phyloP scores from a whole-genome alignment of 2,329 filamentous ascomycete species.

The Aspergillus sp. region DNA sequence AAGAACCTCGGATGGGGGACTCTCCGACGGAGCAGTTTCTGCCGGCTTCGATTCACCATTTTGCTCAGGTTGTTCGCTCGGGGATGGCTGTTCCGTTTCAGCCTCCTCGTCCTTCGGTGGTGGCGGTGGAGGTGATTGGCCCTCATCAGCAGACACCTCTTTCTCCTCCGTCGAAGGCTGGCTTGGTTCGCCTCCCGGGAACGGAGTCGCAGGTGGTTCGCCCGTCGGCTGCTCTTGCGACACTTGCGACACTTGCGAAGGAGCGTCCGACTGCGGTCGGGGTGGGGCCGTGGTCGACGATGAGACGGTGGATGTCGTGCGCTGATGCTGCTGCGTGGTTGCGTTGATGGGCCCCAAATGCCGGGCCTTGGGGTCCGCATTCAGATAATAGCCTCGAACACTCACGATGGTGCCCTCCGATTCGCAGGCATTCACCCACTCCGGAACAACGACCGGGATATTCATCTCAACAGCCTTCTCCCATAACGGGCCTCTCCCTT shows the following conservation, averaged over 20 bases:
- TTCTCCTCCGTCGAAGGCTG: slow-evolving; percentile 18
- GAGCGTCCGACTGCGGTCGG: slow-evolving; percentile 14
- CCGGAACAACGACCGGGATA: slow-evolving; percentile 89
- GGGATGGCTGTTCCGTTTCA: slow-evolving; percentile 4
- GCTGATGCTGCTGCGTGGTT: slow-evolving; percentile 24
- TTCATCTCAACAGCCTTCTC: slow-evolving; percentile 97
- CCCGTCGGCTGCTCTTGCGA: slow-evolving; percentile 14
- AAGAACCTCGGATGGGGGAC: too few relatives aligned
- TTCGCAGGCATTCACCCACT: slow-evolving; percentile 97
- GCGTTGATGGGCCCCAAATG: slow-evolving; percentile 35
- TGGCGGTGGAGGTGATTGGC: slow-evolving; percentile 15
- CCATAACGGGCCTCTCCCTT: slow-evolving; percentile 81
- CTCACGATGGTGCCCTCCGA: slow-evolving; percentile 84
- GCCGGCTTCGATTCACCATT: slow-evolving; percentile 10
- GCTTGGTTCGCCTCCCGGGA: slow-evolving; percentile 22
- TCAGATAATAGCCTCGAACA: slow-evolving; percentile 91
- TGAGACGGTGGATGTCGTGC: slow-evolving; percentile 21
- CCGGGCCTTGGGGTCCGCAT: slow-evolving; percentile 62
- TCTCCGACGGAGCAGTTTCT: too few relatives aligned
- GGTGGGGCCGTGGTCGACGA: slow-evolving; percentile 15
- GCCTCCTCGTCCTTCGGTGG: slow-evolving; percentile 19
- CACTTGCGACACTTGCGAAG: slow-evolving; percentile 11
- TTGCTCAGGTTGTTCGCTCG: slow-evolving; percentile 9
- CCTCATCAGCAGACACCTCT: slow-evolving; percentile 21
- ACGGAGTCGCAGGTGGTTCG: slow-evolving; percentile 25